Percentiles rank a stretch among this genome's conserved stretches.
Evolutionary conservation across 192 early-diverging fungal genomes (phyloP).

Genomic region (Backusella macrospora): DNA sequence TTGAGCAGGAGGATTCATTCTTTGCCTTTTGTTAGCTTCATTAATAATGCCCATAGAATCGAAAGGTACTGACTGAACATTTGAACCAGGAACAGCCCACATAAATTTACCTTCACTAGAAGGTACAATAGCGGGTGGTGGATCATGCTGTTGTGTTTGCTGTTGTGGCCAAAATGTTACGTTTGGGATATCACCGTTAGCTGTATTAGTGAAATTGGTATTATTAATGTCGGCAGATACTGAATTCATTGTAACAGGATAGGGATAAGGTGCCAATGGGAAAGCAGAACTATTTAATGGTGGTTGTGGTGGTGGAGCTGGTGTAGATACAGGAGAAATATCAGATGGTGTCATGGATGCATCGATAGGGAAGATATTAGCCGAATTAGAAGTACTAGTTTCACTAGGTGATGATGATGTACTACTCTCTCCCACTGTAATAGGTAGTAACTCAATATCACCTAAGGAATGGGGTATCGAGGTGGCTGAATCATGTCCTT

Average conservation of each 20-base stretch:
- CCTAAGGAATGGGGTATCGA: constrained; percentile 2
- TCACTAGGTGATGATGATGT: background rate
- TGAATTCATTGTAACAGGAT: constrained; percentile 20
- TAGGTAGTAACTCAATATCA: constrained; percentile 4
- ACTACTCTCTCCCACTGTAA: background rate
- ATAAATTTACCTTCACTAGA: constrained; percentile 18
- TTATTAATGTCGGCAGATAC: background rate
- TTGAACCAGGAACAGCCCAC: constrained; percentile 8
- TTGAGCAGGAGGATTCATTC: constrained; percentile 19
- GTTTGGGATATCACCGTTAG: constrained; percentile 18
- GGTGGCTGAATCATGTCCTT: constrained; percentile 22
- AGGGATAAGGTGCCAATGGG: constrained; percentile 20
- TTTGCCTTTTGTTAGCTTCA: background rate
- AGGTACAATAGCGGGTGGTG: constrained; percentile 3
- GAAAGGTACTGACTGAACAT: background rate
- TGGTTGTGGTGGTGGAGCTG: background rate
- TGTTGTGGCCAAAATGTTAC: constrained; percentile 23
- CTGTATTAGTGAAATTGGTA: background rate
- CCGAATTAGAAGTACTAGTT: background rate
- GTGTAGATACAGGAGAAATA: background rate
- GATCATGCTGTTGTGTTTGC: constrained; percentile 14
- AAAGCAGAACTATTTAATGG: constrained; percentile 2
- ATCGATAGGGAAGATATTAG: background rate
- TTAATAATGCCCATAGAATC: background rate
- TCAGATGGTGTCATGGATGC: background rate